Conservation (phyloP, 1,284 basidiomycete genomes). For the Pyrrhoderma lamaoense region DNA sequence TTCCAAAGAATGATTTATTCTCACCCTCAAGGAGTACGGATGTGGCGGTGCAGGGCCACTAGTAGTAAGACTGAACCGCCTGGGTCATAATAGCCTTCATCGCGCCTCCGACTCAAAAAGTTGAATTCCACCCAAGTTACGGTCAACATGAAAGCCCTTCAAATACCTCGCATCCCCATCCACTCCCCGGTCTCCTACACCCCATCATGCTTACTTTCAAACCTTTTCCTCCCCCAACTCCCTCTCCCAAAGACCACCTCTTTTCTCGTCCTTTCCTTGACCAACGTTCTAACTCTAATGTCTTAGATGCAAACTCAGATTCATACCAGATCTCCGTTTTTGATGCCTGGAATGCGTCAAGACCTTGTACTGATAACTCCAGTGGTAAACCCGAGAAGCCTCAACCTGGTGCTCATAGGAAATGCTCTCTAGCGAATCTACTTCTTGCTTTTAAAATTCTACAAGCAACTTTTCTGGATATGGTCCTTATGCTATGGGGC, state of each 20-base stretch:
- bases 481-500: conserved; percentile 52
- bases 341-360: conserved; percentile 51
- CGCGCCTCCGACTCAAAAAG: too few species aligned
- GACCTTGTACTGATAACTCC: conserved; percentile 29
- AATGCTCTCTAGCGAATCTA: conserved; percentile 46
- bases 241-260: not conserved
- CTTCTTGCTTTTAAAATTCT: conserved; percentile 49
- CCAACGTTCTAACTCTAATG: conserved; percentile 1
- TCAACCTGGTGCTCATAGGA: conserved; percentile 60
- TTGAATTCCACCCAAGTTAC: too few species aligned
- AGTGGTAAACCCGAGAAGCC: conserved; percentile 33
- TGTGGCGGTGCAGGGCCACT: too few species aligned
- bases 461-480: conserved; percentile 44
- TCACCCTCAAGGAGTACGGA: too few species aligned
- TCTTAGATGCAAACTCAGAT: too few species aligned
- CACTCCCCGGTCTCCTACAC: not conserved
- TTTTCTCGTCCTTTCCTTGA: conserved; percentile 7
- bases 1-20: too few species aligned
- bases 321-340: conserved; percentile 1
- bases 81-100: too few species aligned
- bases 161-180: not conserved
- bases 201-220: not conserved
- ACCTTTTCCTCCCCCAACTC: not conserved
- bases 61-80: too few species aligned
- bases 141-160: too few species aligned